Conservation (phyloP, 2,329 filamentous ascomycete species). For the Teratosphaeria destructans region DNA sequence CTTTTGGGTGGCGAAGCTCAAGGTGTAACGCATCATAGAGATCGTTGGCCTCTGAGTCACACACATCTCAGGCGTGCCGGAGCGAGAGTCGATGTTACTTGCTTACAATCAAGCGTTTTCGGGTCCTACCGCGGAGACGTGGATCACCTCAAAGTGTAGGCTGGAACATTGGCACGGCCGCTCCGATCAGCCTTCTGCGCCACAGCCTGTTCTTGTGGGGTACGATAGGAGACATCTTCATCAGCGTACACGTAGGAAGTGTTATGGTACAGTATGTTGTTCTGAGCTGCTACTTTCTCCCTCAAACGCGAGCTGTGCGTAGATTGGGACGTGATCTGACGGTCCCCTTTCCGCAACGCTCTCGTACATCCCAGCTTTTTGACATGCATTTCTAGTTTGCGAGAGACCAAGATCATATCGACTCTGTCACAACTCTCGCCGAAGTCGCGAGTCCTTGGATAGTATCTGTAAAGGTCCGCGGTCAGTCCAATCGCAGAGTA, state of each 20-base stretch:
- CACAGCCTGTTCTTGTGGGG: not conserved
- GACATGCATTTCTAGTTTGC: conserved; percentile 27
- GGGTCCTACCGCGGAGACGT: not conserved
- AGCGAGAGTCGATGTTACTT: too few species aligned
- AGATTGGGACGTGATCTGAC: conserved; percentile 46
- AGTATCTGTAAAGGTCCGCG: conserved; percentile 33
- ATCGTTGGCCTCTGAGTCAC: too few species aligned
- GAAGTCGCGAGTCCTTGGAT: conserved; percentile 34
- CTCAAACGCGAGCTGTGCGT: conserved; percentile 20
- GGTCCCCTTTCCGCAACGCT: conserved; percentile 36
- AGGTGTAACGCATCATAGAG: not conserved
- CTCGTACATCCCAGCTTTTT: conserved; percentile 31
- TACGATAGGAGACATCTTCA: not conserved
- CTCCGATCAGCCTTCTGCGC: not conserved
- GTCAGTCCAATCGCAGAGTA: not conserved
- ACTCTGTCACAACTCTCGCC: conserved; percentile 45
- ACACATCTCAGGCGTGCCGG: too few species aligned
- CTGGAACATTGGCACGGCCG: not conserved
- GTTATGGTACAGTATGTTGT: not conserved
- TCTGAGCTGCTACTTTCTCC: not conserved
- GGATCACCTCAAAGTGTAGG: not conserved
- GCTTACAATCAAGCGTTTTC: too few species aligned
- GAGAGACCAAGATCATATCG: conserved; percentile 41
- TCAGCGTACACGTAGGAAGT: not conserved
- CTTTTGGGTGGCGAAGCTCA: conserved; percentile 60